Base-by-base conservation (phyloP, 1,284 basidiomycete genomes). In the Pulveroboletus sp. region DNA sequence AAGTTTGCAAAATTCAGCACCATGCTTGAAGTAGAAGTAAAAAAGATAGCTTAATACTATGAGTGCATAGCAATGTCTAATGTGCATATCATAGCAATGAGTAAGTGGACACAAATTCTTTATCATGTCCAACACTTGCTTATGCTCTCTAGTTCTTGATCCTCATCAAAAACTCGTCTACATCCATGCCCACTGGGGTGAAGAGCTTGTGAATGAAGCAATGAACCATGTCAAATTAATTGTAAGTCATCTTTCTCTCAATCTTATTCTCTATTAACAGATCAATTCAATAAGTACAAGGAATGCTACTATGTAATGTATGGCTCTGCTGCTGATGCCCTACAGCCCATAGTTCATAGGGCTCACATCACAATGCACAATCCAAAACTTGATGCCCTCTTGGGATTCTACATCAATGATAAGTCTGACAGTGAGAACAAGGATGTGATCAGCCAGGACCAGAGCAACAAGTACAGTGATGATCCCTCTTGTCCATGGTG, bases 1-100 rank as follows among this genome's bases (percentile, higher is more conserved):
- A 63, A 66, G 14, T 66, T 66, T 46, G 18, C 17, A 7, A 28
- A 17, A 5, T 72, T 71, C 49, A 31, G 39, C 25, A 25, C 46
- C 2, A 62, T 58, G 0, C 53, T 75, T 4, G 29, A 61, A 15
- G 67, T 59, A 2, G 72, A 56, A 1, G 53, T 64, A 8, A 11
- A 43, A 6, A 73, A 74, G 54, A 58, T 75, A 3, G 43, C 60
- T 6, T 49, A 69, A 0, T 75, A 75, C 42, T 61, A 54, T 49
- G 26, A 38, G 31, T 0, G 1, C 14, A 61, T 26, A 2, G 47
- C 68, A 62, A 29, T 26, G 0, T 53, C 54, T 0, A n/a, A 62
- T 11, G 26, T 10, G 1, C 40, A 61, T 57, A 52, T 61, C 56
- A 43, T 75, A 55, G 63, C 43, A 4, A 63, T 74, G 43, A 59